Percentiles rank a stretch among this genome's conserved stretches.
Evolutionary conservation across 768 basidiomycete genomes (phyloP).

Genomic region (Lentinus tigrinus): DNA sequence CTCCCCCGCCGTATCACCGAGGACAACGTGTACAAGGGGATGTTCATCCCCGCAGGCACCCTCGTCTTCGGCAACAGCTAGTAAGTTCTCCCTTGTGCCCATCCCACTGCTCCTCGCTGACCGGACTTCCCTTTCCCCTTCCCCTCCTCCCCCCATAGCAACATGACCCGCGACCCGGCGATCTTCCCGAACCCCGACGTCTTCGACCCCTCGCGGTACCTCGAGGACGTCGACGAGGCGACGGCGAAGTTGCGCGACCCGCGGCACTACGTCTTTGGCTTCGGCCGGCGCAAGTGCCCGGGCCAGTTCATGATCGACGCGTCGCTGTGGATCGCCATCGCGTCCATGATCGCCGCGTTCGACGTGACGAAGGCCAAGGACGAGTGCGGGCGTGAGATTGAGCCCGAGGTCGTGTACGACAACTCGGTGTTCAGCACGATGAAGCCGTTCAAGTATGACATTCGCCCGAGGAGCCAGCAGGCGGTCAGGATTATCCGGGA

Average conservation of each 20-base stretch:
- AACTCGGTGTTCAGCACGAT: slow-evolving; percentile 68
- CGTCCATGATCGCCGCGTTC: slow-evolving; percentile 23
- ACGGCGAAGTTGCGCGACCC: slow-evolving; percentile 37
- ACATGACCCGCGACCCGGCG: slow-evolving; percentile 35
- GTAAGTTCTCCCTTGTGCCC: slow-evolving; percentile 27
- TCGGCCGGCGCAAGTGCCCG: slow-evolving; percentile 26
- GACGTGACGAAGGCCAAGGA: slow-evolving; percentile 23
- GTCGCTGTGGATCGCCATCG: slow-evolving; percentile 25
- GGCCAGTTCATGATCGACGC: slow-evolving; percentile 24
- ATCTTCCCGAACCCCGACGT: slow-evolving; percentile 48
- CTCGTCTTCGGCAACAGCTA: slow-evolving; percentile 67
- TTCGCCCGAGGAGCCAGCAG: slow-evolving; percentile 47
- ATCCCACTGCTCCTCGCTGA: not conserved
- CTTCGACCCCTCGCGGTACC: slow-evolving; percentile 56
- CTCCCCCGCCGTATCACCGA: slow-evolving; percentile 66
- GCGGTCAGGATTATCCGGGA: slow-evolving; percentile 17
- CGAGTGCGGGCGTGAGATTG: slow-evolving; percentile 19
- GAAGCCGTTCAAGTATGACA: slow-evolving; percentile 48
- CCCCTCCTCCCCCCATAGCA: slow-evolving; percentile 16
- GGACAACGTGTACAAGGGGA: slow-evolving; percentile 61
- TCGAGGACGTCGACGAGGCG: slow-evolving; percentile 26
- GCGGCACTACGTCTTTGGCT: slow-evolving; percentile 34
- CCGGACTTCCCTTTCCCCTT: no score
- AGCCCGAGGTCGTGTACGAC: slow-evolving; percentile 48
- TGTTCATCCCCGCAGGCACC: slow-evolving; percentile 62